Percentiles rank a stretch among this genome's conserved stretches.
phyloP scores from a whole-genome alignment of 306 rosid genomes.

The Calophaca sinica region DNA sequence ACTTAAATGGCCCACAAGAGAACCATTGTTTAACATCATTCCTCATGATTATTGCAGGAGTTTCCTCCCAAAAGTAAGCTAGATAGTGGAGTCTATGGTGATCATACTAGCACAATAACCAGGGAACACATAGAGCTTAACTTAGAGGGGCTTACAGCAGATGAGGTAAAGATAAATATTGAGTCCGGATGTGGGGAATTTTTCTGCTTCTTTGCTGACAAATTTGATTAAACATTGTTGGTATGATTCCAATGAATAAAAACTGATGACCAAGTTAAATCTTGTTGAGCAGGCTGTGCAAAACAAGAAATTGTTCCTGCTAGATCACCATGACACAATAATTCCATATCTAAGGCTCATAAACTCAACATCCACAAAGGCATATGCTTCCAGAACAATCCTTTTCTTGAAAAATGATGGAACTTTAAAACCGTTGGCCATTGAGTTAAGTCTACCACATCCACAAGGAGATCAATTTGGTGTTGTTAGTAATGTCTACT shows the following conservation, averaged over 20 bases:
- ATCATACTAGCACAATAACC: constrained; percentile 64
- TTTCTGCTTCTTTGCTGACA: background rate
- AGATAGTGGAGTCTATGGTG: constrained; percentile 57
- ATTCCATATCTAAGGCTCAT: constrained; percentile 66
- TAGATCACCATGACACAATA: constrained; percentile 72
- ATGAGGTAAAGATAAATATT: constrained; percentile 54
- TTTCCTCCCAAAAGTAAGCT: constrained; percentile 77
- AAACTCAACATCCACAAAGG: constrained; percentile 54
- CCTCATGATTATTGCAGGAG: constrained; percentile 45
- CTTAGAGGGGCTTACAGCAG: constrained; percentile 55
- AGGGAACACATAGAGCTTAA: constrained; percentile 50
- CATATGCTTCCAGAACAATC: constrained; percentile 75
- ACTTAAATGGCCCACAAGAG: no score
- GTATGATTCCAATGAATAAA: background rate
- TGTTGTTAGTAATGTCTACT: constrained; percentile 51
- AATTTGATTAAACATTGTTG: background rate
- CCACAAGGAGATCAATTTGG: constrained; percentile 61
- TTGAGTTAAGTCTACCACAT: constrained; percentile 75
- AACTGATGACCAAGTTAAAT: background rate
- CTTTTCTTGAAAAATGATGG: constrained; percentile 67
- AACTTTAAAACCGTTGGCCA: constrained; percentile 72
- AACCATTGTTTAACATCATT: no score
- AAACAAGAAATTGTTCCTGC: constrained; percentile 52
- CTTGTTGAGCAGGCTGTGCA: constrained; percentile 57
- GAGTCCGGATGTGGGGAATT: background rate